These are phyloP conservation scores for Irineochytrium annulatum DNA, from an alignment of 192 early-diverging fungal species.

Conservation along the genomic window DNA sequence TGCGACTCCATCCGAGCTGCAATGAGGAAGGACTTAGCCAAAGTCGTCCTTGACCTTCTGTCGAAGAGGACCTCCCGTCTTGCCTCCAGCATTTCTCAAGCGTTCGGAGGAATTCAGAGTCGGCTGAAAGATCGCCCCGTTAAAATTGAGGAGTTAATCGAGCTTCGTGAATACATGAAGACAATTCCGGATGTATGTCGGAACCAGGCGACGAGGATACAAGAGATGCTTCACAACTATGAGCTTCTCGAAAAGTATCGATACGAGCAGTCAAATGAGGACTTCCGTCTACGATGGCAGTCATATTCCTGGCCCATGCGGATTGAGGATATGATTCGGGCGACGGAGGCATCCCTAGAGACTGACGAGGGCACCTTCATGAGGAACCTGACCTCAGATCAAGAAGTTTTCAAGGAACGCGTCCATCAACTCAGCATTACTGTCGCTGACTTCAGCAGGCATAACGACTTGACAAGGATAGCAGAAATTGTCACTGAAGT, in stretches of 20 bases:
- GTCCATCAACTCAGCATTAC: conserved; percentile 40
- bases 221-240: conserved; percentile 53
- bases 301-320: conserved; percentile 51
- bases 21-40: conserved; percentile 52
- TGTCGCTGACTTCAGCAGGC: conserved; percentile 52
- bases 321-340: conserved; percentile 48
- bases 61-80: conserved; percentile 34
- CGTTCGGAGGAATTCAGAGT: conserved; percentile 42
- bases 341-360: conserved; percentile 43
- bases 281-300: conserved; percentile 49
- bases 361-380: conserved; percentile 51
- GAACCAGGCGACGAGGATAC: conserved; percentile 34
- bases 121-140: conserved; percentile 48
- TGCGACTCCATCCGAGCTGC: conserved; percentile 50
- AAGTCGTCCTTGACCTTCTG: conserved; percentile 53
- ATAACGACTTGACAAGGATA: conserved; percentile 42
- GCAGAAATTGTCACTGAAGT: conserved; percentile 53
- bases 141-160: conserved; percentile 60
- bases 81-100: conserved; percentile 38
- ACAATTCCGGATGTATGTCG: conserved; percentile 50
- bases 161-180: conserved; percentile 54
- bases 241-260: conserved; percentile 56
- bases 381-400: conserved; percentile 49
- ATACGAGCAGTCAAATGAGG: conserved; percentile 56
- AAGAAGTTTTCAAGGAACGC: conserved; percentile 63